Evolutionary conservation across 306 rosid species (phyloP).

Genomic region (Prunus dulcis): DNA sequence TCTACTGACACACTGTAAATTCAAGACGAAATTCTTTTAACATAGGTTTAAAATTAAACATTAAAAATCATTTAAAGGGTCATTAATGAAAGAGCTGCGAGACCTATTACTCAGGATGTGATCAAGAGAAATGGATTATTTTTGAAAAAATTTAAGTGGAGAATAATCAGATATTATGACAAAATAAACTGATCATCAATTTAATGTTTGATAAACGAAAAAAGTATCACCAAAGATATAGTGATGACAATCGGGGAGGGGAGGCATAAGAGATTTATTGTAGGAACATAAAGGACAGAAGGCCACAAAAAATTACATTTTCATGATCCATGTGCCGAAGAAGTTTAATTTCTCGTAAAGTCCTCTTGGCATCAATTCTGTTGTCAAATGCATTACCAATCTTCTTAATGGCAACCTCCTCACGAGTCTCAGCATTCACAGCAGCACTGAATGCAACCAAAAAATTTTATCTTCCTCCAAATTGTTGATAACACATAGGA

Average conservation of each 20-base stretch:
- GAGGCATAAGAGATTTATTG: background rate
- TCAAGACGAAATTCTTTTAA: background rate
- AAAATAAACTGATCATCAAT: background rate
- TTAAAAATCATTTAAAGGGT: background rate
- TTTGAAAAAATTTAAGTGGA: background rate
- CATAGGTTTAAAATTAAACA: background rate
- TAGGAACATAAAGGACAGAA: slow-evolving; percentile 12
- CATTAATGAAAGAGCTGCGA: background rate
- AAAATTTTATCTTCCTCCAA: slow-evolving; percentile 25
- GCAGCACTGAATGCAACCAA: slow-evolving; percentile 75
- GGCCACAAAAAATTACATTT: slow-evolving; percentile 55
- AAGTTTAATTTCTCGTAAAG: slow-evolving; percentile 91
- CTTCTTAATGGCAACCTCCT: slow-evolving; percentile 98
- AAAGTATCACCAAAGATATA: background rate
- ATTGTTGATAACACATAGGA: slow-evolving; percentile 26
- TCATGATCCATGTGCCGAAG: slow-evolving; percentile 92
- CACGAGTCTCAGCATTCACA: slow-evolving; percentile 67
- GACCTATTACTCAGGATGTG: background rate
- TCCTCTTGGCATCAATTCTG: slow-evolving; percentile 92
- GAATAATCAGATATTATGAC: background rate
- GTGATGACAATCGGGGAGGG: background rate
- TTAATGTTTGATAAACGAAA: background rate
- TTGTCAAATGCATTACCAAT: slow-evolving; percentile 97
- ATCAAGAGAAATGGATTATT: background rate
- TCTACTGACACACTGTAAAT: background rate